Evolutionary conservation across 208 protist species (phyloP).

Genomic region (Herpetomonas tarakana): DNA sequence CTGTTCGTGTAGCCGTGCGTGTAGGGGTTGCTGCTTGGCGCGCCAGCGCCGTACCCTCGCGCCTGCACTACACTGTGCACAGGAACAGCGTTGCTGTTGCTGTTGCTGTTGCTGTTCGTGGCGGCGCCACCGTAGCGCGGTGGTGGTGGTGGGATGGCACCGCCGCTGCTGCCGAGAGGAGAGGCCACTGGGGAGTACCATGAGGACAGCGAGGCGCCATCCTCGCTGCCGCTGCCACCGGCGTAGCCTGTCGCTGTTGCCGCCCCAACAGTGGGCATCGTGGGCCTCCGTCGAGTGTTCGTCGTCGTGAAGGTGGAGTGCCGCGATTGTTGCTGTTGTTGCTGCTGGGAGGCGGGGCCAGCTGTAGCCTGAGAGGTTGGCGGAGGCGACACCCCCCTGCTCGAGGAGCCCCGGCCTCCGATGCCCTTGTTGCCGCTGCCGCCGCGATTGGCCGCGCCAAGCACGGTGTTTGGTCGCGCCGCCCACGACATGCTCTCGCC

Average conservation of each 20-base stretch:
- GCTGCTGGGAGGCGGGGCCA: neutral
- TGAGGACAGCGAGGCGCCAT: no score
- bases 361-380: no score
- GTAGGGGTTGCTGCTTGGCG: neutral
- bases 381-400: neutral
- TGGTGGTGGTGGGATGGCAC: no score
- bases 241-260: neutral
- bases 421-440: no score
- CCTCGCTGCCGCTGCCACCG: neutral
- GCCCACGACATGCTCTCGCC: slow-evolving; percentile 1
- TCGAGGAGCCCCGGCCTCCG: neutral
- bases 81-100: neutral
- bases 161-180: neutral
- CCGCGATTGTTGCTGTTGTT: neutral
- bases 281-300: neutral
- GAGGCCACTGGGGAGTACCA: no score
- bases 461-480: neutral
- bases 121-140: no score
- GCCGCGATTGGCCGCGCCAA: neutral
- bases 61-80: neutral
- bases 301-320: neutral
- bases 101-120: neutral
- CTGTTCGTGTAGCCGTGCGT: neutral
- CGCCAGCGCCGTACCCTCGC: neutral
- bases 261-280: no score